Percentiles rank a stretch among this genome's conserved stretches.
phyloP scores from a whole-genome alignment of 169 alveolate species.

The Plasmodium relictum region DNA sequence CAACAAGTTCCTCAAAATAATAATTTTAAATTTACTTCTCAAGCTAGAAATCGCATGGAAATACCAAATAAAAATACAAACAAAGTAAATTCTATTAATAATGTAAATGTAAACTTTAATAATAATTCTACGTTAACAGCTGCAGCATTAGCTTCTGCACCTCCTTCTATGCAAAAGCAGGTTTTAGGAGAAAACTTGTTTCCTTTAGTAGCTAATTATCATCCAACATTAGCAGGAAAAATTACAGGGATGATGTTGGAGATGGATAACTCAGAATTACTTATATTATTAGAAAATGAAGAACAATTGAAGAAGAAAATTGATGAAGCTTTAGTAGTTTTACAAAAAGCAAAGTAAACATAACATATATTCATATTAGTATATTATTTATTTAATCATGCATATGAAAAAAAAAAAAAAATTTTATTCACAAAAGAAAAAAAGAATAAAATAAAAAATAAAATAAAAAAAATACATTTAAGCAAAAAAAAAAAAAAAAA shows the following conservation, averaged over 20 bases:
- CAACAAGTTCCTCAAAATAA: slow-evolving; percentile 41
- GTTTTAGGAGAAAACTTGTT: slow-evolving; percentile 95
- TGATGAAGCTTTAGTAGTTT: slow-evolving; percentile 93
- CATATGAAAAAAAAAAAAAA: no score
- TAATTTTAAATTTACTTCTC: slow-evolving; percentile 87
- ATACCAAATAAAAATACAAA: slow-evolving; percentile 65
- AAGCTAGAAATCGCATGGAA: slow-evolving; percentile 87
- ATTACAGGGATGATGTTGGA: slow-evolving; percentile 97
- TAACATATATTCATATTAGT: no score
- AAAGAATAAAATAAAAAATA: no score
- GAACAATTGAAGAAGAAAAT: slow-evolving; percentile 92
- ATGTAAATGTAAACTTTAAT: slow-evolving; percentile 66
- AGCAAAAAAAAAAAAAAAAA: no score
- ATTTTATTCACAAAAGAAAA: no score
- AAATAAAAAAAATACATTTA: no score
- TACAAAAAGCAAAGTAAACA: slow-evolving; percentile 85
- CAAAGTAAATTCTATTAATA: slow-evolving; percentile 47
- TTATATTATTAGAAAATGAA: slow-evolving; percentile 92
- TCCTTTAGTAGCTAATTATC: slow-evolving; percentile 93
- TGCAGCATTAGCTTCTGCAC: slow-evolving; percentile 90
- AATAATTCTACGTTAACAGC: slow-evolving; percentile 84
- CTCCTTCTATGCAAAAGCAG: slow-evolving; percentile 94
- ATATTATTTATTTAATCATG: no score
- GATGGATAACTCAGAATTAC: slow-evolving; percentile 95
- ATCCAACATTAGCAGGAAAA: slow-evolving; percentile 96